Conservation (phyloP, 2,329 filamentous ascomycete species). For the Blumeriella jaapii region DNA sequence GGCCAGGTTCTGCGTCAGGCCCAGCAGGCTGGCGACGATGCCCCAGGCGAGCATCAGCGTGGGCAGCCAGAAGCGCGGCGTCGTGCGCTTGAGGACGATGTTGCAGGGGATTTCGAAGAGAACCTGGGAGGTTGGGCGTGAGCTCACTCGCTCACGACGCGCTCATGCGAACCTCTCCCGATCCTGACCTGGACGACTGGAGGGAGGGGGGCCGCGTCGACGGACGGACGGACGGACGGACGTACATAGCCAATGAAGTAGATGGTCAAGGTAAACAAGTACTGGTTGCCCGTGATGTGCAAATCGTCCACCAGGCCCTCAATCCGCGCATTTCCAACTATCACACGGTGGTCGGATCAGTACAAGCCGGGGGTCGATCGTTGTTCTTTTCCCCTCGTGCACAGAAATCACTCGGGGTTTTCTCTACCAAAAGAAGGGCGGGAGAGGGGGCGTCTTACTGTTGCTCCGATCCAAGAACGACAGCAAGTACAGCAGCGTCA, state of each 20-base stretch:
- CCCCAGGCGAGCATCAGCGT: constrained; percentile 46
- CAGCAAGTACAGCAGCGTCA: constrained; percentile 43
- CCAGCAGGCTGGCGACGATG: constrained; percentile 39
- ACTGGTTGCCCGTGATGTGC: constrained; percentile 47
- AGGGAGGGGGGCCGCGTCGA: not conserved
- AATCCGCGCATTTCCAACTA: constrained; percentile 47
- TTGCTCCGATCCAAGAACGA: constrained; percentile 48
- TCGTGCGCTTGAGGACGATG: constrained; percentile 48
- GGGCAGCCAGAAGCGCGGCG: constrained; percentile 44
- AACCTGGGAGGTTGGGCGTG: constrained; percentile 22
- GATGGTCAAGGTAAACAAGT: constrained; percentile 52
- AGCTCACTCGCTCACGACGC: not conserved
- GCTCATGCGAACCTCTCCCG: not conserved
- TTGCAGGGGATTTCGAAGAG: constrained; percentile 52
- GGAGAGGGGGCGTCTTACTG: too few species aligned
- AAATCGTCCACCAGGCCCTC: constrained; percentile 42
- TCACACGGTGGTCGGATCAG: constrained; percentile 6
- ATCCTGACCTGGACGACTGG: not conserved
- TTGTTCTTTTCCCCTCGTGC: not conserved
- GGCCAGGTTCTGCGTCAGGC: constrained; percentile 37
- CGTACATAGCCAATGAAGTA: constrained; percentile 50
- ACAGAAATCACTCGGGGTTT: not conserved
- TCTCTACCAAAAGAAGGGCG: not conserved
- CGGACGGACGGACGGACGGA: too few species aligned
- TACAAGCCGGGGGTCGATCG: not conserved